Evolutionary conservation across 139 green algal species (phyloP).

Genomic region (Eudorina sp.): DNA sequence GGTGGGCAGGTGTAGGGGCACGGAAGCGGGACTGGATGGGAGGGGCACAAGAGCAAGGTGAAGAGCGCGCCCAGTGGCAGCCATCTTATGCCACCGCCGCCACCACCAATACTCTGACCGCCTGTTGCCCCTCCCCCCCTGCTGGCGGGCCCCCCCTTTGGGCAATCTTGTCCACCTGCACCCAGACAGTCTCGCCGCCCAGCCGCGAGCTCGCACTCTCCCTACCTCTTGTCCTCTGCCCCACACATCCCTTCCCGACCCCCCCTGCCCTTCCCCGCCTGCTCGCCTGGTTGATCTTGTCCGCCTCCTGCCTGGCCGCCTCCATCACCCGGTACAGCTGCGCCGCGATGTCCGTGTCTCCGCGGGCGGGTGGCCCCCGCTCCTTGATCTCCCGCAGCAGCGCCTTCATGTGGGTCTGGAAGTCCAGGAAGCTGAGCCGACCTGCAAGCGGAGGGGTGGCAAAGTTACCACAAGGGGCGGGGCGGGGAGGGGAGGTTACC

Average conservation of each 20-base stretch:
- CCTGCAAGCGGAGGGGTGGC: constrained; percentile 38
- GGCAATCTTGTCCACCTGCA: too few species aligned
- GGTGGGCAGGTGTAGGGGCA: too few species aligned
- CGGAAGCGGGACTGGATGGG: too few species aligned
- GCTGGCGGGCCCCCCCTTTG: too few species aligned
- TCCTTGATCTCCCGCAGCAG: constrained; percentile 60
- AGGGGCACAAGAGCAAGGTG: not conserved
- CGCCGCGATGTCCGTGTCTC: constrained; percentile 61
- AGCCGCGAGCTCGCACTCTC: too few species aligned
- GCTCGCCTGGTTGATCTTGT: not conserved
- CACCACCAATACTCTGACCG: not conserved
- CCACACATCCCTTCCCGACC: too few species aligned
- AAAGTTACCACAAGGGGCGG: too few species aligned
- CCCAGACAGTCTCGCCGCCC: too few species aligned
- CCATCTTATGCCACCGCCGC: not conserved
- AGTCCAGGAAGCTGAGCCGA: constrained; percentile 53
- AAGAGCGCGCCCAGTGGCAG: not conserved
- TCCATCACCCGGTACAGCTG: constrained; percentile 57
- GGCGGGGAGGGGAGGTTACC: not conserved
- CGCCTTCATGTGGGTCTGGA: constrained; percentile 64
- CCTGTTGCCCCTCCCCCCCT: not conserved
- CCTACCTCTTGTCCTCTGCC: too few species aligned
- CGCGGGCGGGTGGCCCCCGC: constrained; percentile 34
- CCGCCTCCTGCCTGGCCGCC: constrained; percentile 30
- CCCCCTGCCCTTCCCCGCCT: not conserved